Evolutionary conservation across 225 moss, liverwort and hornwort species (phyloP), one percentile per base, ranked within the genome.

Genomic region (Marchantia paleacea): DNA sequence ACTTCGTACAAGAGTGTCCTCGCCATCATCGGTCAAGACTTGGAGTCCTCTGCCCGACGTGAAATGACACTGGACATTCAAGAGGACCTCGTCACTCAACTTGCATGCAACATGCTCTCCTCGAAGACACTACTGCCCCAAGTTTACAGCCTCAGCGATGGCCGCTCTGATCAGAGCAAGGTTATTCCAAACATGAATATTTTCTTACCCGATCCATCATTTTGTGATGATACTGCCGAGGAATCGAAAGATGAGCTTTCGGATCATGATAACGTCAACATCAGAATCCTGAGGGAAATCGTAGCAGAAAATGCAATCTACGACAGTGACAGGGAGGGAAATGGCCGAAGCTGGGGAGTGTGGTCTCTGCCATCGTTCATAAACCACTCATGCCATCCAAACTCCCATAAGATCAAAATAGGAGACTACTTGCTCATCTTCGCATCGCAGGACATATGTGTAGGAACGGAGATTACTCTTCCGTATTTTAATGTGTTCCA

Each of bases 331-430:
- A 63, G 12, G 18, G 24, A 62, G 7, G 77, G 63, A 61, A 19
- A 24, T 12, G 57, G 29, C 16, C 55, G 13, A 60, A 48, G 61
- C 15, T 64, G 77, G 63, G 77, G 77, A 63, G 11, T 83, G 8
- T 83, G 78, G 82, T 29, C 62, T 4, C 24, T 83, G n/a, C 82
- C 82, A 29, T 83, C 83, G 19, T 83, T 83, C 6, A 83, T 83
- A 3, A 83, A 83, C 52, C 83, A 83, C 65, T 83, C 79, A 6
- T 83, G 82, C 53, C 26, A 52, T 24, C 82, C 82, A 26, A 83
- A 78, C 31, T 78, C 78, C 10, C 58, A 78, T 26, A 71, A 73
- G 69, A 30, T 78, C 10, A 60, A 69, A 55, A 22, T 83, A 39
- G 82, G 72, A 55, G 65, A 72, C 52, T 28, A 61, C 10, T 15